Evolutionary conservation across 2,329 filamentous ascomycete species (phyloP), one percentile per base, ranked within the genome.

Genomic region (Ceratocystis huliohia): DNA sequence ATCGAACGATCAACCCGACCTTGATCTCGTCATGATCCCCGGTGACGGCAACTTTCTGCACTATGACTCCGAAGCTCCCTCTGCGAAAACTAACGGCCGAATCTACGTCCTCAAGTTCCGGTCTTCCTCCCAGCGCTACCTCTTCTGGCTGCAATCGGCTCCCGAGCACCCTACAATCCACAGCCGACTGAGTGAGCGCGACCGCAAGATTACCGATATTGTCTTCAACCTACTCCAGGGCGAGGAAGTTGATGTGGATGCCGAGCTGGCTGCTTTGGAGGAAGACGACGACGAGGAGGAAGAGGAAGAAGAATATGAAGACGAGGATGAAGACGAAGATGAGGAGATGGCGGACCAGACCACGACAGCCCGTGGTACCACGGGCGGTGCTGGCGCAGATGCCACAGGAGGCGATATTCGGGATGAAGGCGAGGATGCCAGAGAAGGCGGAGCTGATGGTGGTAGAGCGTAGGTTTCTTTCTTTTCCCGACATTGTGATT

Each of bases 141-240:
- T 96, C 68, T 99, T 97, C 80, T 99, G 93, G 92, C 80, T 99
- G 73, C 94, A 99, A 78, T 94, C 91, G 37, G 83, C 88, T 41
- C 91, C 96, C 77, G 84, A 76, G 73, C 82, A 79, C 70, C 82
- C 78, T 74, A 87, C 80, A 63, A 85, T 93, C 71, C 79, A 86
- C 6, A 86, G 84, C 76, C 91, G 84, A 82, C 89, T 96, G 77
- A 96, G 91, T 76, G 83, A 87, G 63, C 83, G 92, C 66, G 93
- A 97, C 75, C 81, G 88, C 72, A 93, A 91, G 79, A 86, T 96
- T 70, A 92, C 91, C 37, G 85, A 94, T 67, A 87, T 97, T 67
- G 90, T 97, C 68, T 86, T 97, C 76, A 79, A 81, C 46, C 78
- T 97, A 50, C 79, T 99, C 64, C 90, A 93, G 75, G 94, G 93